Conservation (phyloP, 2,329 filamentous ascomycete species). For the Zasmidium citrigriseum region DNA sequence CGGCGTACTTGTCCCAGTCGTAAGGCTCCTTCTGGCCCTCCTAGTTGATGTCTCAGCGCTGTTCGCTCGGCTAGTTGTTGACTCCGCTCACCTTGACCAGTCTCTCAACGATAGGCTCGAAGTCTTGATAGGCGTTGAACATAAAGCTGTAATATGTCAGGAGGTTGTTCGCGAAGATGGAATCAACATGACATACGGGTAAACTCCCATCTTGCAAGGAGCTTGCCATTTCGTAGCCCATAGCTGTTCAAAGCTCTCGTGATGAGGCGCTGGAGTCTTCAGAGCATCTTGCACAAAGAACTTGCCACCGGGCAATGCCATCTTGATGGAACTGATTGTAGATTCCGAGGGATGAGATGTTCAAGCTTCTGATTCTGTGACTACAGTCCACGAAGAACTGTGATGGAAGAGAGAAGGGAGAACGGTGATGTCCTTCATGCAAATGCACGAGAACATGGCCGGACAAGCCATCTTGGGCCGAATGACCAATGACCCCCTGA, state of each 20-base stretch:
- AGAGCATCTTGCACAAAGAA: conserved; percentile 52
- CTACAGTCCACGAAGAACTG: no score
- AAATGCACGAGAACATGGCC: no score
- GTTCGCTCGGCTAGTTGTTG: not conserved
- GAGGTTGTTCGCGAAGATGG: no score
- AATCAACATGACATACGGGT: conserved; percentile 21
- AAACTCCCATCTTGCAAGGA: conserved; percentile 58
- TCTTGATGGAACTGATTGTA: not conserved
- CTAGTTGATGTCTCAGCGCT: conserved; percentile 26
- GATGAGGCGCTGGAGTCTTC: conserved; percentile 44
- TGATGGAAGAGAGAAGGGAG: no score
- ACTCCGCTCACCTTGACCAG: conserved; percentile 54
- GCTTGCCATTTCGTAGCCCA: conserved; percentile 79
- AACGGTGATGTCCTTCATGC: no score
- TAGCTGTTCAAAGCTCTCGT: conserved; percentile 48
- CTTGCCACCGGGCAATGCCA: conserved; percentile 27
- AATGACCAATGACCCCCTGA: not conserved
- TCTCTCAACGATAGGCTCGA: conserved; percentile 66
- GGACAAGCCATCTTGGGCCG: not conserved
- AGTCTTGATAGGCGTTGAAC: conserved; percentile 68
- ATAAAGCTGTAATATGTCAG: conserved; percentile 55
- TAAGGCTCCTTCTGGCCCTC: conserved; percentile 66
- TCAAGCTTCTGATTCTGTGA: not conserved
- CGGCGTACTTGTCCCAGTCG: conserved; percentile 63
- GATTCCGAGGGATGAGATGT: not conserved